phyloP scores from a whole-genome alignment of 331 rosid species.

The Dryas integrifolia region DNA sequence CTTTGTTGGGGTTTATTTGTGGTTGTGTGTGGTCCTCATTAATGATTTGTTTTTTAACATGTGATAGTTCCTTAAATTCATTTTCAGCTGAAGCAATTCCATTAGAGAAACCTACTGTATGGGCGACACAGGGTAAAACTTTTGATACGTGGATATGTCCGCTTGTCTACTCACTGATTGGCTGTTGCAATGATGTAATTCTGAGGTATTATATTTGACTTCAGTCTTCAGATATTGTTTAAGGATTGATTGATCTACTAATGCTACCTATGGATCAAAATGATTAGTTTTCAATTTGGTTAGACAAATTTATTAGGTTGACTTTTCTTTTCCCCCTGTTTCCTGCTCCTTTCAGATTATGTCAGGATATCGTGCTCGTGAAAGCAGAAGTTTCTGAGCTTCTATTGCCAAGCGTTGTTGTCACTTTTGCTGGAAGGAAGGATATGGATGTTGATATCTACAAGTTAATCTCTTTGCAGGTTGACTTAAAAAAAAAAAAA shows the following conservation, averaged over 20 bases:
- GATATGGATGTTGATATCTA: constrained; percentile 64
- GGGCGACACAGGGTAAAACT: constrained; percentile 72
- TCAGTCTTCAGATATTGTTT: background rate
- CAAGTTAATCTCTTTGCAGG: constrained; percentile 68
- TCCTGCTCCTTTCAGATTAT: constrained; percentile 59
- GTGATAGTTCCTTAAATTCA: constrained; percentile 19
- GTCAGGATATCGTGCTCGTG: constrained; percentile 68
- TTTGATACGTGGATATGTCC: constrained; percentile 87
- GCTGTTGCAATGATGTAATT: constrained; percentile 67
- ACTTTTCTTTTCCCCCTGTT: background rate
- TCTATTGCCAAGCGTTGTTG: constrained; percentile 69
- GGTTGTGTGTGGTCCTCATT: constrained; percentile 3
- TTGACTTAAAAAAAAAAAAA: background rate
- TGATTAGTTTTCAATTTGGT: background rate
- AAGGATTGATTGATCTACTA: constrained; percentile 1
- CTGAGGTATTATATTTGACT: constrained; percentile 52
- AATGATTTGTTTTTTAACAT: constrained; percentile 15
- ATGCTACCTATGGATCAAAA: background rate
- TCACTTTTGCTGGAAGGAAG: constrained; percentile 74
- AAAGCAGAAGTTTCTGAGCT: constrained; percentile 93
- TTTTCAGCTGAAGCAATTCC: constrained; percentile 63
- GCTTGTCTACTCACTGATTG: constrained; percentile 64
- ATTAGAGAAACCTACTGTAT: constrained; percentile 55
- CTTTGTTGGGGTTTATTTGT: background rate
- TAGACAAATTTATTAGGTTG: constrained; percentile 9